A percentile compares a stretch with the other conserved stretches of the same genome.
phyloP scores from a whole-genome alignment of 176 grass and related monocot species.

The Thinopyrum elongatum region DNA sequence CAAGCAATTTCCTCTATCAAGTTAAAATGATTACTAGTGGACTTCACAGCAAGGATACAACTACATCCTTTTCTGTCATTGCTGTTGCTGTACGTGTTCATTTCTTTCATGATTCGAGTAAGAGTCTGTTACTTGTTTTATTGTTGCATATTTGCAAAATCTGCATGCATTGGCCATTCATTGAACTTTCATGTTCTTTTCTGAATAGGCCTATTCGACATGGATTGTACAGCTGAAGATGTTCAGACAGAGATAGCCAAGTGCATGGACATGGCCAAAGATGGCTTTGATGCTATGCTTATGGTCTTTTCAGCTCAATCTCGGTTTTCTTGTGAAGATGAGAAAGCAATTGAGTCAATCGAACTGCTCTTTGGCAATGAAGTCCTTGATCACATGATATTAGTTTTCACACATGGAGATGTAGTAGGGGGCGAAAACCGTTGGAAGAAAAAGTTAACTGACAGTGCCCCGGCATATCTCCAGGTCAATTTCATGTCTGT shows the following conservation, averaged over 20 bases:
- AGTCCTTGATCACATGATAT: slow-evolving; percentile 69
- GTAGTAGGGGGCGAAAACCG: slow-evolving; percentile 27
- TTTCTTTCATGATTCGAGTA: neutral
- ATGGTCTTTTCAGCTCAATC: slow-evolving; percentile 59
- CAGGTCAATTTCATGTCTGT: neutral
- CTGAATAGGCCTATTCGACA: slow-evolving; percentile 52
- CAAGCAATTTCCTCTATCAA: neutral
- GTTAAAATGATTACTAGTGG: neutral
- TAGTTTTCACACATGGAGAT: slow-evolving; percentile 75
- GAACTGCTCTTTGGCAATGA: slow-evolving; percentile 54
- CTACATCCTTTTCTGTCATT: neutral
- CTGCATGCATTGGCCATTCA: too few relatives aligned
- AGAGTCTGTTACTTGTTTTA: neutral
- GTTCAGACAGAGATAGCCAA: slow-evolving; percentile 56
- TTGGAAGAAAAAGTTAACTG: slow-evolving; percentile 4
- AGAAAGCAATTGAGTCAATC: slow-evolving; percentile 46
- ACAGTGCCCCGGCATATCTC: neutral
- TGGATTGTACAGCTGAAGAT: slow-evolving; percentile 25
- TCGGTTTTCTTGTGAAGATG: slow-evolving; percentile 65
- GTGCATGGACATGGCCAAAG: slow-evolving; percentile 61
- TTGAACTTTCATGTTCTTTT: neutral
- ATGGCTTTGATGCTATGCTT: slow-evolving; percentile 65
- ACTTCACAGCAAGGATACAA: neutral
- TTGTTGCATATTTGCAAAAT: neutral
- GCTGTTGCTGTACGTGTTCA: neutral